Conservation (phyloP, 768 basidiomycete species). For the Steccherinum ochraceum region DNA sequence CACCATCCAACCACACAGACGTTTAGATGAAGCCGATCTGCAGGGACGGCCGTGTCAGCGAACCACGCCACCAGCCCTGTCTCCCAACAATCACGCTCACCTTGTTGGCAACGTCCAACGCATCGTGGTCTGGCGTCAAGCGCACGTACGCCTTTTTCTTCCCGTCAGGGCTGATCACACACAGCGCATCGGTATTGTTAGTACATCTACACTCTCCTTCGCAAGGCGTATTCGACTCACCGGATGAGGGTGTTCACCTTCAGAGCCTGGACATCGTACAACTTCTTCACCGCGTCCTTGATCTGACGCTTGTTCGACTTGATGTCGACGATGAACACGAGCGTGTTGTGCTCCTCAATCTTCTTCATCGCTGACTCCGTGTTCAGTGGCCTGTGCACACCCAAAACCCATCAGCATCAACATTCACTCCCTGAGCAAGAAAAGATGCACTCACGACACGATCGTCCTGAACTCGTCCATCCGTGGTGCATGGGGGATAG, state of each 20-base stretch:
- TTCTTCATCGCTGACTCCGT: constrained; percentile 99
- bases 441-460: constrained; percentile 56
- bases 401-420: not conserved
- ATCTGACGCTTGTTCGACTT: constrained; percentile 98
- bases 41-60: too few relatives aligned
- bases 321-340: constrained; percentile 96
- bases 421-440: not conserved
- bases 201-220: not conserved
- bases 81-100: too few relatives aligned
- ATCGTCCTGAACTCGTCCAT: constrained; percentile 98
- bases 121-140: constrained; percentile 92
- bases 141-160: constrained; percentile 99
- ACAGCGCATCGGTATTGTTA: not conserved
- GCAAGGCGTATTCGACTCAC: constrained; percentile 35
- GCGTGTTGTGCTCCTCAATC: constrained; percentile 99
- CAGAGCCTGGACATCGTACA: constrained; percentile 94
- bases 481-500: constrained; percentile 82
- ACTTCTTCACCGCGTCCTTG: constrained; percentile 98
- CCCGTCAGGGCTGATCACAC: constrained; percentile 73
- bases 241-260: constrained; percentile 99
- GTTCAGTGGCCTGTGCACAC: constrained; percentile 63
- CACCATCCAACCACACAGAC: too few relatives aligned
- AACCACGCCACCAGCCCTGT: too few relatives aligned
- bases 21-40: too few relatives aligned
- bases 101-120: constrained; percentile 97